A percentile compares a stretch with the other conserved stretches of the same genome.
phyloP scores from a whole-genome alignment of 2,329 filamentous ascomycete genomes.

The Nigrospora oryzae region DNA sequence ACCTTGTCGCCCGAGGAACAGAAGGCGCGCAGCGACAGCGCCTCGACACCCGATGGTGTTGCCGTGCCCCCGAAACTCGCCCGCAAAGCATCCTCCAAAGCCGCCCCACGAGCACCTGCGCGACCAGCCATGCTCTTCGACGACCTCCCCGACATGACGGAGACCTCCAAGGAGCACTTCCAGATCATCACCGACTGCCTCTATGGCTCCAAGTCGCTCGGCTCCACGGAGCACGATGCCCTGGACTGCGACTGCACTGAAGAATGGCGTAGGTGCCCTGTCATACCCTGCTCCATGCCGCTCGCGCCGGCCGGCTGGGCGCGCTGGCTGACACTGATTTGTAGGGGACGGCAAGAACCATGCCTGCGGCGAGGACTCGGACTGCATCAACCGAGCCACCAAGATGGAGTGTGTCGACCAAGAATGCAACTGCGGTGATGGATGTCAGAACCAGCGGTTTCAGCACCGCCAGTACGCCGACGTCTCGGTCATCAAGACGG shows the following conservation, averaged over 20 bases:
- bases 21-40: slow-evolving; percentile 39
- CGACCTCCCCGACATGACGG: slow-evolving; percentile 70
- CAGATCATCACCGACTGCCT: slow-evolving; percentile 76
- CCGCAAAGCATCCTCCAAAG: slow-evolving; percentile 66
- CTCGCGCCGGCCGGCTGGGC: slow-evolving; percentile 6
- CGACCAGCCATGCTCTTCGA: slow-evolving; percentile 60
- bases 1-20: slow-evolving; percentile 34
- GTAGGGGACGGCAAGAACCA: slow-evolving; percentile 59
- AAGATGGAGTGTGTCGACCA: slow-evolving; percentile 89
- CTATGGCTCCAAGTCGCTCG: slow-evolving; percentile 87
- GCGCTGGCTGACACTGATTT: slow-evolving; percentile 11
- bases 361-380: slow-evolving; percentile 91
- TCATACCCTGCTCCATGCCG: slow-evolving; percentile 4
- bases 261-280: slow-evolving; percentile 74
- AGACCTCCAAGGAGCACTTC: slow-evolving; percentile 68
- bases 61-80: slow-evolving; percentile 60
- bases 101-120: slow-evolving; percentile 49
- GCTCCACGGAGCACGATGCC: slow-evolving; percentile 80
- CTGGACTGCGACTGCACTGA: slow-evolving; percentile 93
- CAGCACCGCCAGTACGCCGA: slow-evolving; percentile 82
- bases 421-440: slow-evolving; percentile 78
- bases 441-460: slow-evolving; percentile 92
- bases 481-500: slow-evolving; percentile 93
- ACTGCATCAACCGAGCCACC: slow-evolving; percentile 96
- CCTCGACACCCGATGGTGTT: slow-evolving; percentile 34